phyloP scores from a whole-genome alignment of 2,329 filamentous ascomycete species.

The Pleurostoma richardsiae region DNA sequence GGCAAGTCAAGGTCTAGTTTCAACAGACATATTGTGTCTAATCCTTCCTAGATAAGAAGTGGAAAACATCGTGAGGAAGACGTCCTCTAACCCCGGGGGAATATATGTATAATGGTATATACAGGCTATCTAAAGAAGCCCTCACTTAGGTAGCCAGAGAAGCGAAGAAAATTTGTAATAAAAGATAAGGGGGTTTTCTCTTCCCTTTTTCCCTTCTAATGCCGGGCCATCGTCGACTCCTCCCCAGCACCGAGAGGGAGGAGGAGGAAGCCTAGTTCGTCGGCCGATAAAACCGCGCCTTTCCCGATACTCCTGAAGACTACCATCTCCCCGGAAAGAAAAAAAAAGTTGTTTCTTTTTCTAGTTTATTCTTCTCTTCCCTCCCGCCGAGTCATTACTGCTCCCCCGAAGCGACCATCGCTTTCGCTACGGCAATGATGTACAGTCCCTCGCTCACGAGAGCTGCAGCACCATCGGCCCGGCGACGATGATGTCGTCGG shows the following conservation, averaged over 20 bases:
- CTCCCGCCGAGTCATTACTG: background rate
- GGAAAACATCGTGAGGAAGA: background rate
- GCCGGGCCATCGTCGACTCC: constrained; percentile 4
- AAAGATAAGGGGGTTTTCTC: constrained; percentile 3
- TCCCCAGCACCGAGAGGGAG: background rate
- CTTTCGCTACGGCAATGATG: background rate
- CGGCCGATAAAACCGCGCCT: background rate
- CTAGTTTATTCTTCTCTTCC: background rate
- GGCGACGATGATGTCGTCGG: constrained; percentile 61
- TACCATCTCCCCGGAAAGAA: constrained; percentile 5
- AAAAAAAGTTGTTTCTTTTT: background rate
- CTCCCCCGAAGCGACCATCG: background rate
- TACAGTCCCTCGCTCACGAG: constrained; percentile 26
- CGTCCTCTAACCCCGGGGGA: constrained; percentile 10
- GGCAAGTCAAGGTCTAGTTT: too few relatives aligned
- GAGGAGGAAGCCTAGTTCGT: too few relatives aligned
- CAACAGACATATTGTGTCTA: too few relatives aligned
- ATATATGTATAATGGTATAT: constrained; percentile 19
- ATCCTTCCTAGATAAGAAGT: too few relatives aligned
- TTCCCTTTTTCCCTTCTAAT: background rate
- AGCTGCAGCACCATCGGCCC: constrained; percentile 56
- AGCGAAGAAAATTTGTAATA: constrained; percentile 7
- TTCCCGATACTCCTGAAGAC: background rate
- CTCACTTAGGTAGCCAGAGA: constrained; percentile 10
- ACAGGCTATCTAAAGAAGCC: constrained; percentile 14